Evolutionary conservation across 371 early-diverging fungal genomes (phyloP).

Genomic region (Basidiobolus meristosporus): DNA sequence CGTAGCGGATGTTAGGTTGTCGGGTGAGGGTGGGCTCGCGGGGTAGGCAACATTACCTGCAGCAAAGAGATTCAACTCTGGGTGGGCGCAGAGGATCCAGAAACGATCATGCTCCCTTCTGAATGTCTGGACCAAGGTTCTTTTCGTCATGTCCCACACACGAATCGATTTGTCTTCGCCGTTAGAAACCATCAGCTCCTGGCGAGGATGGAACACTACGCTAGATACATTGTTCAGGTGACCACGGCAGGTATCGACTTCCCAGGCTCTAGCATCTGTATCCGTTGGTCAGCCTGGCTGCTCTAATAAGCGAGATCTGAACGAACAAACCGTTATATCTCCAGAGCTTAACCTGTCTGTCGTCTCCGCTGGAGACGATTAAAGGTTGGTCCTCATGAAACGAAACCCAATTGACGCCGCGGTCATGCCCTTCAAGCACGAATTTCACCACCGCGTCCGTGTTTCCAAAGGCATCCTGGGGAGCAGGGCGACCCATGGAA

Average conservation of each 20-base stretch:
- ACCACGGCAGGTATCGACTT: slow-evolving; percentile 93
- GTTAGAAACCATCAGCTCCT: slow-evolving; percentile 80
- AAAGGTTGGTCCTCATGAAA: slow-evolving; percentile 87
- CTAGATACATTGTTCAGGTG: slow-evolving; percentile 96
- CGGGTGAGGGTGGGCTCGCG: neutral
- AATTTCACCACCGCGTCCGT: slow-evolving; percentile 93
- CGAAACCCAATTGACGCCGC: slow-evolving; percentile 96
- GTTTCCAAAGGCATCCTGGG: slow-evolving; percentile 81
- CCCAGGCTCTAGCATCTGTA: slow-evolving; percentile 92
- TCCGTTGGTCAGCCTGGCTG: too few species aligned
- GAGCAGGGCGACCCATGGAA: slow-evolving; percentile 21
- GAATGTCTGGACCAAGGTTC: slow-evolving; percentile 81
- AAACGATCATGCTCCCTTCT: slow-evolving; percentile 91
- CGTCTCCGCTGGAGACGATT: slow-evolving; percentile 95
- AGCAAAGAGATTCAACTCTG: slow-evolving; percentile 86
- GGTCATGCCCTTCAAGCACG: slow-evolving; percentile 96
- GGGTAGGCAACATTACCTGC: slow-evolving; percentile 37
- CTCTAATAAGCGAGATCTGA: too few species aligned
- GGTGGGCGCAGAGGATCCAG: slow-evolving; percentile 93
- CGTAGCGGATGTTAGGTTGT: neutral
- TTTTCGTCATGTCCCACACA: slow-evolving; percentile 91
- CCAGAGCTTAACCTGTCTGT: slow-evolving; percentile 97
- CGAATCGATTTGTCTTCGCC: slow-evolving; percentile 96
- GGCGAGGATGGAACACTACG: slow-evolving; percentile 81
- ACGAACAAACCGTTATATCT: slow-evolving; percentile 64